phyloP scores from a whole-genome alignment of 1,284 basidiomycete species.

The Irpex rosettiformis region DNA sequence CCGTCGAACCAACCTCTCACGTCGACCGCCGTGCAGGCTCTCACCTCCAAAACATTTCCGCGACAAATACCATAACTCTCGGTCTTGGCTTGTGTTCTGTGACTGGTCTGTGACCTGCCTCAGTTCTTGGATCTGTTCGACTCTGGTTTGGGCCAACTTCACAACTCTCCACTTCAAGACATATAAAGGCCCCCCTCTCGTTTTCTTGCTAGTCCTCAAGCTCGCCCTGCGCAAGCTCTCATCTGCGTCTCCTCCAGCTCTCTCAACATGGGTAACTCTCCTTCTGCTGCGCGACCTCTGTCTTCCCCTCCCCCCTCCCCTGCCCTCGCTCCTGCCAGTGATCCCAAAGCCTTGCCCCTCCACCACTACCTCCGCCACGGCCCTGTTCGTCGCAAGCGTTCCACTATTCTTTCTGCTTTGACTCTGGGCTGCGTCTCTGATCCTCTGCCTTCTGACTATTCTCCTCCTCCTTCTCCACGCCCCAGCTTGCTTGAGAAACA shows the following conservation, averaged over 20 bases:
- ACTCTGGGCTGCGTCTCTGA: slow-evolving; percentile 28
- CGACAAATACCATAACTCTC: not conserved
- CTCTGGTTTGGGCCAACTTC: not conserved
- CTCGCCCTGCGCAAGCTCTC: slow-evolving; percentile 4
- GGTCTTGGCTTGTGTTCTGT: slow-evolving; percentile 2
- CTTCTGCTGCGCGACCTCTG: slow-evolving; percentile 18
- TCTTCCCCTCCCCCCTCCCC: slow-evolving; percentile 6
- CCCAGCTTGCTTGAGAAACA: slow-evolving; percentile 21
- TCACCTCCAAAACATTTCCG: slow-evolving; percentile 5
- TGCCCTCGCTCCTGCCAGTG: slow-evolving; percentile 7
- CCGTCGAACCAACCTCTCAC: slow-evolving; percentile 4
- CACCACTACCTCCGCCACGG: slow-evolving; percentile 3
- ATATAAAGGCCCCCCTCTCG: slow-evolving; percentile 10
- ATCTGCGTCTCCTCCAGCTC: slow-evolving; percentile 3
- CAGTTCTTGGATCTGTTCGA: not conserved
- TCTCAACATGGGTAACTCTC: slow-evolving; percentile 29
- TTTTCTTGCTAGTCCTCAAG: slow-evolving; percentile 4
- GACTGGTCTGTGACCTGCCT: slow-evolving; percentile 11
- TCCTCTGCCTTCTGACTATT: slow-evolving; percentile 11
- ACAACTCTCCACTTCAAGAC: not conserved
- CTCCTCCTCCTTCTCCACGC: slow-evolving; percentile 18
- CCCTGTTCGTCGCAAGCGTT: slow-evolving; percentile 24
- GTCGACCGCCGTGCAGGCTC: slow-evolving; percentile 1
- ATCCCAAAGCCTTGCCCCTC: slow-evolving; percentile 4
- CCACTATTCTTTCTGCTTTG: slow-evolving; percentile 25